Base-by-base conservation (phyloP, 306 rosid species). In the Sechiopsis laciniata region DNA sequence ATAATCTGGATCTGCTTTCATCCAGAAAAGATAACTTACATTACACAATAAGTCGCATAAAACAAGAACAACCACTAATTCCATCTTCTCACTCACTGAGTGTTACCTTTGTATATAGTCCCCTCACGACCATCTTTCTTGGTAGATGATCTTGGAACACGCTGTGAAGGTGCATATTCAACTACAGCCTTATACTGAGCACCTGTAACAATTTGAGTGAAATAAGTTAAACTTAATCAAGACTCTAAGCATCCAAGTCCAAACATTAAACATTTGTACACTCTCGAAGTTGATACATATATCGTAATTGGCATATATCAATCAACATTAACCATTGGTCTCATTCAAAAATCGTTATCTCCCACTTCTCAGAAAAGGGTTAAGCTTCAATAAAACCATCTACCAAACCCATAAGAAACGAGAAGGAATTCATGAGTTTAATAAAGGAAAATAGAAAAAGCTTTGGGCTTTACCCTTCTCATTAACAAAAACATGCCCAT, bases 161-260 rank as follows among this genome's bases (percentile, higher is more conserved):
- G 92, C 81, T 89, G 99, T 68, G 89, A 94, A 79, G 99, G 99
- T 48, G 99, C 92, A 76, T 94, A 94, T 82, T 94, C 99, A 73
- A 94, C 97, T 65, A 86, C 53, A 37, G 90, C 83, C 84, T 85
- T 94, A 82, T 79, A 82, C 73, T 88, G 99, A 64, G 85, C 79
- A 78, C 99, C 99, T 94, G 80, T 3, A 66, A 55, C 76, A 68
- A 79, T 60, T 17, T 42, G 52, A 56, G 19, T 14, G 32, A 59
- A 77, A 24, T 54, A 76, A 37, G 74, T 45, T 76, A 70, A 71
- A 57, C 42, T 71, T 55, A 65, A 74, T 55, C 53, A 8, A 73
- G 45, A 68, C 71, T 65, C 48, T 29, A 78, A 24, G 22, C 16
- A 24, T 72, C 55, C 52, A 9, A 7, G 50, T 42, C 19, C 15